A percentile compares a stretch with the other conserved stretches of the same genome.
Conservation (phyloP, 2,329 filamentous ascomycete genomes). For the Calonectria pteridis region DNA sequence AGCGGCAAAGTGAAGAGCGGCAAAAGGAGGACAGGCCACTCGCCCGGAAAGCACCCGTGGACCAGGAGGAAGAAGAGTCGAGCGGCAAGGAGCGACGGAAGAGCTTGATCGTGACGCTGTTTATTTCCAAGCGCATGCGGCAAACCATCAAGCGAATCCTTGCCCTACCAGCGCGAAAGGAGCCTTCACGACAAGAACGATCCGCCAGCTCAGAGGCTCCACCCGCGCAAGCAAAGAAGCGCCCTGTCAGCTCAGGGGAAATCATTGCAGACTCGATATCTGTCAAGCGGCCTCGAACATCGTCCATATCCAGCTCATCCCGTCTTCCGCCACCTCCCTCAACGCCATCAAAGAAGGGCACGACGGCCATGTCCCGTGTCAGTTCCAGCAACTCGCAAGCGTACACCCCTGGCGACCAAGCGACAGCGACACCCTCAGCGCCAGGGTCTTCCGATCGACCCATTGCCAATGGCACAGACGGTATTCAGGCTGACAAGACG, state of each 20-base stretch:
- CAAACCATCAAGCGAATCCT: conserved; percentile 62
- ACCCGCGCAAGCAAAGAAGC: conserved; percentile 59
- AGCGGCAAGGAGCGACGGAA: conserved; percentile 40
- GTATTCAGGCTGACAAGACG: conserved; percentile 37
- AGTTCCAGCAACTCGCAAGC: conserved; percentile 66
- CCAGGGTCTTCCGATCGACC: conserved; percentile 43
- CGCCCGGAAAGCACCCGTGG: conserved; percentile 44
- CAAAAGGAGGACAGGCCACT: conserved; percentile 37
- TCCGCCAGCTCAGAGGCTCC: conserved; percentile 56
- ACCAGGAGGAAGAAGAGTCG: conserved; percentile 49
- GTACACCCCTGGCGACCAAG: conserved; percentile 62
- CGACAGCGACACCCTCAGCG: conserved; percentile 49
- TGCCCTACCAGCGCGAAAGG: conserved; percentile 57
- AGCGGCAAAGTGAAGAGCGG: conserved; percentile 37
- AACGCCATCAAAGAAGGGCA: conserved; percentile 65
- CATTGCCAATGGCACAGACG: conserved; percentile 49
- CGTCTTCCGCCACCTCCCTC: conserved; percentile 58
- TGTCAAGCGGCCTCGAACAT: conserved; percentile 57
- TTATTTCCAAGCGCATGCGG: conserved; percentile 61
- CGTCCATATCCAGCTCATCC: conserved; percentile 53
- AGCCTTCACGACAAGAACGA: conserved; percentile 47
- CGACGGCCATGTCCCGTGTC: conserved; percentile 65
- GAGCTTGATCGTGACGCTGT: conserved; percentile 59
- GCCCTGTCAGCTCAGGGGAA: conserved; percentile 57
- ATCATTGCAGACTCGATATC: conserved; percentile 51